Base-by-base conservation (phyloP, 192 early-diverging fungal species). In the Umbelopsis vinacea region DNA sequence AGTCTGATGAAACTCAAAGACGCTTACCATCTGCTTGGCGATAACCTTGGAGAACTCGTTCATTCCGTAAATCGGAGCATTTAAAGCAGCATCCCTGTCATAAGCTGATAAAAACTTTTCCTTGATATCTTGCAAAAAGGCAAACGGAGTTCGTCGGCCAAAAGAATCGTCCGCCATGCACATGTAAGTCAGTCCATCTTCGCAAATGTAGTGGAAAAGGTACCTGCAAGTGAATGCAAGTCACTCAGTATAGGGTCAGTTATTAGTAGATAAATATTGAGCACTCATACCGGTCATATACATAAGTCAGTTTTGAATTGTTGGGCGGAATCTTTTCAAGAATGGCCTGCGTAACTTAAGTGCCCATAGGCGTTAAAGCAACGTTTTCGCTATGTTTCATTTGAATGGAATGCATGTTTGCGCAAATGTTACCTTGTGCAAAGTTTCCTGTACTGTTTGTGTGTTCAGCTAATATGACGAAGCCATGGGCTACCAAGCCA, bases 281-380 rank as follows among this genome's bases (percentile, higher is more conserved):
- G 23, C 4, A 1, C 37, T 33, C 67, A 71, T 83, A 89, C 88
- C 88, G 76, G 82, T 97, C 96, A 77, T 95, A 96, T 29, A 95
- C 93, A 75, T 95, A 97, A 5, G 96, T 95, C 55, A 97, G 81
- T 75, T 95, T 95, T 37, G 92, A 92, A 80, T 97, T 92, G 77
- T 92, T 94, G 35, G 94, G 91, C 8, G 95, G 93, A 43, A 97
- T 93, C 76, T 94, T 94, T 66, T 91, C 92, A 15, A 96, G 85
- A 69, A 97, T 96, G 26, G 91, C 91, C 72, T 95, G 91, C 22
- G 92, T 93, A 54, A 95, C 89, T 85, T 75, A 24, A 67, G 22
- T 48, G 26, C 23, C 40, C 40, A 43, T 12, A 75, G 19, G 24
- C 21, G 35, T 17, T 15, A 37, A 22, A n/a, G n/a, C 12, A 24